Evolutionary conservation across 768 basidiomycete species (phyloP).

Genomic region (Lactarius hatsudake): DNA sequence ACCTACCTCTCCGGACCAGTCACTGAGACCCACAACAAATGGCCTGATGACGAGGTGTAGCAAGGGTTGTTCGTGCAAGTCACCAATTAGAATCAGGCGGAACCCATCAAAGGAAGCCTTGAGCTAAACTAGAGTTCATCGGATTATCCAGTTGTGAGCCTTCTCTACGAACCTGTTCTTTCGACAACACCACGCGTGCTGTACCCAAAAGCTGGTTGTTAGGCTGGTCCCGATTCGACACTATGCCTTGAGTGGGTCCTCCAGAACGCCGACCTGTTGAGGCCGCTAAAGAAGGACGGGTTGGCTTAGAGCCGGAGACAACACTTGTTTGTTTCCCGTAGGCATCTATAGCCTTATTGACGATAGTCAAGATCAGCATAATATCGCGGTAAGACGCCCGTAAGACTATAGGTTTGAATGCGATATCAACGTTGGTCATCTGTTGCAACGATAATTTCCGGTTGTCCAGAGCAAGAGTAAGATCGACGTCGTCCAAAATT

Average conservation of each 20-base stretch:
- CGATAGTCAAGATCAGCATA: conserved; percentile 78
- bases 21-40: conserved; percentile 77
- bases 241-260: conserved; percentile 2
- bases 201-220: conserved; percentile 30
- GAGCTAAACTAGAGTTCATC: conserved; percentile 46
- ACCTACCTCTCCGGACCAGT: conserved; percentile 90
- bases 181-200: conserved; percentile 59
- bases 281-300: conserved; percentile 22
- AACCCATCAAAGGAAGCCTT: conserved; percentile 88
- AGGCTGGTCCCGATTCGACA: conserved; percentile 10
- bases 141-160: background rate
- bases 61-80: conserved; percentile 92
- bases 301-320: conserved; percentile 32
- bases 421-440: conserved; percentile 81
- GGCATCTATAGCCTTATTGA: conserved; percentile 83
- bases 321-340: conserved; percentile 43
- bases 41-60: conserved; percentile 85
- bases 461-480: conserved; percentile 84
- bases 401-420: conserved; percentile 79
- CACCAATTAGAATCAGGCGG: conserved; percentile 89
- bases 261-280: conserved; percentile 12
- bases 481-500: conserved; percentile 89
- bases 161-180: conserved; percentile 64
- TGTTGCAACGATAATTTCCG: conserved; percentile 65
- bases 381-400: conserved; percentile 96